phyloP scores from a whole-genome alignment of 2,329 filamentous ascomycete genomes.

The Fusarium buharicum region DNA sequence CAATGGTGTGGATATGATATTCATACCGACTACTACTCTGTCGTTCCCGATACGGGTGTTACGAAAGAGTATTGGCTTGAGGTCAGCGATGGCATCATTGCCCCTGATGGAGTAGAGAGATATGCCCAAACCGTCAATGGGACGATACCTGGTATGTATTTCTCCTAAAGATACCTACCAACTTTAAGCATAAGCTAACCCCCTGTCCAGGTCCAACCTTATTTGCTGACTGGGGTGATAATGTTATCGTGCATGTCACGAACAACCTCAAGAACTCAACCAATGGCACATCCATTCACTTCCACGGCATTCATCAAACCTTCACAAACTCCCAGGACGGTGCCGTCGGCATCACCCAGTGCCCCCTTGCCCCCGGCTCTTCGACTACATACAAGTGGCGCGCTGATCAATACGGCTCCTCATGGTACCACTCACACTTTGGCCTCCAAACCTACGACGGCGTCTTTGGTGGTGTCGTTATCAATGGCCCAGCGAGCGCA shows the following conservation, averaged over 20 bases:
- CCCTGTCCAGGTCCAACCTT: conserved; percentile 60
- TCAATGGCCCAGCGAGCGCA: conserved; percentile 67
- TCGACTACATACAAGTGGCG: conserved; percentile 67
- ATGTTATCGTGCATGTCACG: conserved; percentile 62
- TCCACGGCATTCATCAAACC: conserved; percentile 69
- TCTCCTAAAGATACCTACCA: too few relatives aligned
- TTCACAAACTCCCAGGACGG: conserved; percentile 67
- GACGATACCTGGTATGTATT: conserved; percentile 60
- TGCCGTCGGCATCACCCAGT: conserved; percentile 61
- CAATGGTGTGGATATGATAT: conserved; percentile 62
- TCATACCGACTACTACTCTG: conserved; percentile 57
- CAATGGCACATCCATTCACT: conserved; percentile 72
- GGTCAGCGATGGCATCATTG: conserved; percentile 52
- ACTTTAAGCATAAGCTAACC: not conserved
- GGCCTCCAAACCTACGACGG: conserved; percentile 63
- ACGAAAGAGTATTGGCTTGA: conserved; percentile 63
- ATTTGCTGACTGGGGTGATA: conserved; percentile 62
- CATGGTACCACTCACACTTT: conserved; percentile 73
- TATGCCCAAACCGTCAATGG: conserved; percentile 64
- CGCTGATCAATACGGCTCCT: conserved; percentile 64
- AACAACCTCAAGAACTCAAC: conserved; percentile 56
- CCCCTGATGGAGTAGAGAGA: conserved; percentile 60
- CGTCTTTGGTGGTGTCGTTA: conserved; percentile 68
- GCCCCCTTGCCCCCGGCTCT: conserved; percentile 62
- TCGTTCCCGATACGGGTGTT: conserved; percentile 59